Evolutionary conservation across 1,284 basidiomycete species (phyloP).

Genomic region (Singerocomus inundabilis): DNA sequence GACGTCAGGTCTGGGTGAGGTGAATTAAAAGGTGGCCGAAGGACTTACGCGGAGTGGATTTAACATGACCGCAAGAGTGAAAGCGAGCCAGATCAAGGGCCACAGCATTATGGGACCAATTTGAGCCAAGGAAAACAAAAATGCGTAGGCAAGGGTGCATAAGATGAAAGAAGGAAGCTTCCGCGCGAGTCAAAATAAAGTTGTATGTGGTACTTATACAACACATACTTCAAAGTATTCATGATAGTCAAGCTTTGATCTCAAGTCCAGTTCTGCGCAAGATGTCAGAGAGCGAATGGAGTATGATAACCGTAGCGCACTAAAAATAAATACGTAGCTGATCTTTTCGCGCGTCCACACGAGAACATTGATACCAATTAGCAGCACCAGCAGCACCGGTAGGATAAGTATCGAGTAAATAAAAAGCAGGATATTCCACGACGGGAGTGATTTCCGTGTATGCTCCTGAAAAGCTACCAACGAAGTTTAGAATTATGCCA

Average conservation of each 20-base stretch:
- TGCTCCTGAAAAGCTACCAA: constrained; percentile 56
- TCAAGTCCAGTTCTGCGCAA: constrained; percentile 67
- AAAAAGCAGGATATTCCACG: constrained; percentile 74
- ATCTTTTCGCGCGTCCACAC: constrained; percentile 79
- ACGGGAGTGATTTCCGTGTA: constrained; percentile 60
- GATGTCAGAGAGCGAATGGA: background rate
- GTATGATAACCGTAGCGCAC: constrained; percentile 38
- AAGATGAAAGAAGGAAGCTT: constrained; percentile 82
- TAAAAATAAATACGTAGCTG: constrained; percentile 92
- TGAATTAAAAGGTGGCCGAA: background rate
- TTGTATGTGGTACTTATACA: background rate
- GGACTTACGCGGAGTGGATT: constrained; percentile 74
- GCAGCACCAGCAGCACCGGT: constrained; percentile 73
- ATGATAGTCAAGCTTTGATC: constrained; percentile 74
- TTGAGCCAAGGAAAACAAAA: constrained; percentile 81
- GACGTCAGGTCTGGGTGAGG: background rate
- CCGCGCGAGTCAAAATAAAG: constrained; percentile 2
- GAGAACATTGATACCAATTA: constrained; percentile 80
- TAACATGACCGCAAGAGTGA: constrained; percentile 61
- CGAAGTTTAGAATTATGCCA: background rate
- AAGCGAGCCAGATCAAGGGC: constrained; percentile 84
- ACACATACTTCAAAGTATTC: constrained; percentile 76
- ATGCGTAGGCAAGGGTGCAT: constrained; percentile 74
- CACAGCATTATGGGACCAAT: constrained; percentile 61
- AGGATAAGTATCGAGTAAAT: constrained; percentile 80